A percentile compares a stretch with the other conserved stretches of the same genome.
phyloP scores from a whole-genome alignment of 768 basidiomycete species.

The Candolleomyces efflorescens region DNA sequence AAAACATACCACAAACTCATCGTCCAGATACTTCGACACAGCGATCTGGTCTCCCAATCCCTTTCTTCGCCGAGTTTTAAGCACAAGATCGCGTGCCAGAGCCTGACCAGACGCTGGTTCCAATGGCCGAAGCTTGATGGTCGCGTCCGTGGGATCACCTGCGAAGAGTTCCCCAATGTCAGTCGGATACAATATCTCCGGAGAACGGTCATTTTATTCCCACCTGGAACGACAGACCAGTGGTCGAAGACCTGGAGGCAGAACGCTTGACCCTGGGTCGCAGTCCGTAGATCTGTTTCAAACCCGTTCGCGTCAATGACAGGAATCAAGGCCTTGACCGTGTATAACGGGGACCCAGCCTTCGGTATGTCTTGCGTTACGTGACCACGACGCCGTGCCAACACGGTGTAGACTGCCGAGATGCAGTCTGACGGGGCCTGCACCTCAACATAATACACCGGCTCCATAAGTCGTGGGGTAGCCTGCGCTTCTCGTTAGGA shows the following conservation, averaged over 20 bases:
- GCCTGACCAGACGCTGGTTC: slow-evolving; percentile 98
- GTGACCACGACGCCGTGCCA: slow-evolving; percentile 98
- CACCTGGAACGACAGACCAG: slow-evolving; percentile 97
- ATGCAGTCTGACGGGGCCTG: slow-evolving; percentile 99
- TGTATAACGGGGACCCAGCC: slow-evolving; percentile 96
- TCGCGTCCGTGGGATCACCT: slow-evolving; percentile 98
- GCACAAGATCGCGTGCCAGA: slow-evolving; percentile 87
- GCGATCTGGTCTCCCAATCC: slow-evolving; percentile 96
- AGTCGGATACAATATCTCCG: not conserved
- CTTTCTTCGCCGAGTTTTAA: slow-evolving; percentile 95
- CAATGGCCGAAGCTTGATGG: slow-evolving; percentile 91
- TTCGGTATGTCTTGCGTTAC: slow-evolving; percentile 98
- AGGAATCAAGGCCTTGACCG: slow-evolving; percentile 96
- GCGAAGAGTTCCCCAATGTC: not conserved
- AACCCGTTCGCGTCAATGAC: slow-evolving; percentile 99
- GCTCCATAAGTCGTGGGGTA: slow-evolving; percentile 93
- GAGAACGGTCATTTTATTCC: slow-evolving; percentile 24
- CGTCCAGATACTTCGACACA: slow-evolving; percentile 95
- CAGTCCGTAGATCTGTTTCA: slow-evolving; percentile 95
- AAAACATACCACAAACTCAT: slow-evolving; percentile 84
- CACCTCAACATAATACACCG: slow-evolving; percentile 99
- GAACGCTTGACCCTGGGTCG: slow-evolving; percentile 99
- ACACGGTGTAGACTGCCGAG: slow-evolving; percentile 96
- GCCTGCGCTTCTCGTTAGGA: slow-evolving; percentile 48
- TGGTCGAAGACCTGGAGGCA: slow-evolving; percentile 97